These are phyloP conservation scores for Canavalia ensiformis DNA, from an alignment of 306 rosid genomes.

Conservation along the genomic window DNA sequence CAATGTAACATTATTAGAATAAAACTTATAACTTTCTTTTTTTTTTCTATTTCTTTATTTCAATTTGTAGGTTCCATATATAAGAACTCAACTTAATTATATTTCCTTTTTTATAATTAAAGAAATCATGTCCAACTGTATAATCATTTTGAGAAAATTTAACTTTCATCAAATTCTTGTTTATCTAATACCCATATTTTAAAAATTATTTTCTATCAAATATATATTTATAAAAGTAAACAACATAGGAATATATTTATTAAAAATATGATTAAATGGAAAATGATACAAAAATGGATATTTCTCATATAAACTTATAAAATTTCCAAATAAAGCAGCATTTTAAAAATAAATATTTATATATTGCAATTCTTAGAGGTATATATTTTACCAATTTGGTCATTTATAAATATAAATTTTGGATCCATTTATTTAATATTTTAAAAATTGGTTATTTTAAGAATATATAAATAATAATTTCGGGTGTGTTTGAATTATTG, in stretches of 20 bases:
- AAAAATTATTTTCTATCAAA: not conserved
- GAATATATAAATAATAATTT: too few species aligned
- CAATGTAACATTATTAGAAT: not conserved
- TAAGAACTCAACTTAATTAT: not conserved
- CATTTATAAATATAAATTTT: too few species aligned
- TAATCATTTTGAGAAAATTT: not conserved
- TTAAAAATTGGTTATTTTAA: too few species aligned
- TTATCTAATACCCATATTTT: not conserved
- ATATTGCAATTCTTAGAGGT: too few species aligned
- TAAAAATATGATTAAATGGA: too few species aligned
- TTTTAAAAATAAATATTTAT: too few species aligned
- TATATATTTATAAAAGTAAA: not conserved
- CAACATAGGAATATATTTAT: not conserved
- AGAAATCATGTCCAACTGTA: not conserved
- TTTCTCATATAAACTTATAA: too few species aligned
- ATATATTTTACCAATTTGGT: too few species aligned
- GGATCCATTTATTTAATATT: too few species aligned
- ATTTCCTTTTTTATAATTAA: not conserved
- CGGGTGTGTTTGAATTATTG: too few species aligned
- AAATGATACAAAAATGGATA: too few species aligned
- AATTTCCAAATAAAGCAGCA: too few species aligned
- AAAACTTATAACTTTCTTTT: not conserved
- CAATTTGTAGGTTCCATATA: slow-evolving; percentile 4
- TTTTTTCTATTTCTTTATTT: not conserved
- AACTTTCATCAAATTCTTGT: not conserved